Evolutionary conservation across 331 rosid genomes (phyloP), one percentile per base, ranked within the genome.

Genomic region (Quercus lobata): DNA sequence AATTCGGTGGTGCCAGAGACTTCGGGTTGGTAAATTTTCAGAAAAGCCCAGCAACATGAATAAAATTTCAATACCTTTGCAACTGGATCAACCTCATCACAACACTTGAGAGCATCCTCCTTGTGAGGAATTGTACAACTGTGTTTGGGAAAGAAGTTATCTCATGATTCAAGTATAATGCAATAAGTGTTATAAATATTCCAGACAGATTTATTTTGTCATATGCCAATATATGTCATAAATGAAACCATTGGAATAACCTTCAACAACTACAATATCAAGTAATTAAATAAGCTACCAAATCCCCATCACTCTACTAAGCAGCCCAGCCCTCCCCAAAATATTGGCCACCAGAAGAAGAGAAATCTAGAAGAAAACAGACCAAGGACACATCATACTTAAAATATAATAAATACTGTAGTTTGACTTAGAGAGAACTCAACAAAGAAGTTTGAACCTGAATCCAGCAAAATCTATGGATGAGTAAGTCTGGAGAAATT

Each of bases 41-140:
- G 72, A 56, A 24, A 72, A 35, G 32, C 79, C 74, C 22, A 41
- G 71, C 57, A 81, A 76, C 18, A 80, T 46, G 32, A 72, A 70
- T 52, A 74, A 35, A 55, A 62, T 27, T 22, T 27, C 65, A 75
- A 73, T 89, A 95, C 99, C 98, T 91, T 90, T 54, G 94, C 99
- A 58, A 93, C 88, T 61, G 98, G 97, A 84, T 93, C 97, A 49
- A 95, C 94, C 83, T 93, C 97, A n/a, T 95, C 99, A 77, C 97
- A 95, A 72, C 89, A 91, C 82, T 82, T 81, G 29, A 93, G 78
- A 69, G 95, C 92, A 3, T 88, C 86, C 82, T 95, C 98, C 88
- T 93, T 95, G 90, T 95, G 92, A 46, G 99, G 98, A 88, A 90
- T 91, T 53, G 93, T 87, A 71, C 87, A 83, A 68, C 99, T 95